phyloP scores from a whole-genome alignment of 306 rosid genomes.

The Carpinus fangiana region DNA sequence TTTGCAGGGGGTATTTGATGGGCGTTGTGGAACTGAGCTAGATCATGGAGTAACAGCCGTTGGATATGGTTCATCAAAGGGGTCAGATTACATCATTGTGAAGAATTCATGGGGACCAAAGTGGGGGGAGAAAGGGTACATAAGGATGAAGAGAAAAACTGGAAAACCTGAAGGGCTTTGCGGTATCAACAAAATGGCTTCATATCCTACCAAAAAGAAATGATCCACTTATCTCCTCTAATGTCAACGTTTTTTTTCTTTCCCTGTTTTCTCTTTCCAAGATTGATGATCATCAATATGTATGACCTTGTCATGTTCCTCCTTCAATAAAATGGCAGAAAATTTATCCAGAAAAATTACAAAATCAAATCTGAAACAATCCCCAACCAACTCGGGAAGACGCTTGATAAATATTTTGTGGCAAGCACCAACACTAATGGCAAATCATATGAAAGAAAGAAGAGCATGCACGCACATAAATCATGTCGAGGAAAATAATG shows the following conservation, averaged over 20 bases:
- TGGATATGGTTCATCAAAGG: conserved; percentile 75
- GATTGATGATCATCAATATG: conserved; percentile 6
- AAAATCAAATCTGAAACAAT: neutral
- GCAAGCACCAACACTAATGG: neutral
- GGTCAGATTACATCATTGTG: conserved; percentile 74
- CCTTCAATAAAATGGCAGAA: conserved; percentile 24
- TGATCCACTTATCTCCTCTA: conserved; percentile 8
- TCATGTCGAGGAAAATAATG: neutral
- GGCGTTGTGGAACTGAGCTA: conserved; percentile 72
- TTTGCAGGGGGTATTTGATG: conserved; percentile 76
- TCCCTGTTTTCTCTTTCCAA: conserved; percentile 5
- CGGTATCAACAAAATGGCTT: conserved; percentile 85
- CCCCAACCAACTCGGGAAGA: neutral
- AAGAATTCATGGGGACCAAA: conserved; percentile 90
- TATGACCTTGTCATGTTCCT: neutral
- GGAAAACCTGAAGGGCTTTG: conserved; percentile 84
- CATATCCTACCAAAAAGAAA: conserved; percentile 80
- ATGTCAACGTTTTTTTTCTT: neutral
- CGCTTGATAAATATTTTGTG: neutral
- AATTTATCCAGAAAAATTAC: neutral
- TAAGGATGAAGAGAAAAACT: conserved; percentile 72
- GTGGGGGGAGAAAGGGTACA: conserved; percentile 96
- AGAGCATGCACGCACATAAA: neutral
- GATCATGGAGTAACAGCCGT: conserved; percentile 95
- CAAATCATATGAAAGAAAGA: neutral